These are phyloP conservation scores for Ogataea nonfermentans DNA, from an alignment of 805 yeast genomes.

Conservation along the genomic window DNA sequence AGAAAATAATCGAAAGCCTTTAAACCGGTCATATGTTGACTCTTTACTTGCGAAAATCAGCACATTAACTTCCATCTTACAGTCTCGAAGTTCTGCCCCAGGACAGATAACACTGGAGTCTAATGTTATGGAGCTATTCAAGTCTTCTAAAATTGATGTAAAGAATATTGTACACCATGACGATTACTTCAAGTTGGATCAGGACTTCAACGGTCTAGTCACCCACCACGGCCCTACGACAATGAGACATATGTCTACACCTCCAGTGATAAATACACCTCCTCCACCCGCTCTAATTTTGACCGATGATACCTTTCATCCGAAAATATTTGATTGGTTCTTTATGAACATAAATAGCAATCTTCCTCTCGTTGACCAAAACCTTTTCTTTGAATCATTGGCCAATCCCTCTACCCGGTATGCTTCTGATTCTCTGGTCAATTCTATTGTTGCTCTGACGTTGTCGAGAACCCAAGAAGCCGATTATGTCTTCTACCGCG, in stretches of 20 bases:
- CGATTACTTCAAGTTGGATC: slow-evolving; percentile 1
- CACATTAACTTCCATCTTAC: not conserved
- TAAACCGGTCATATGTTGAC: not conserved
- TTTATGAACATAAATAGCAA: not conserved
- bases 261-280: slow-evolving; percentile 1
- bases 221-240: slow-evolving; percentile 4
- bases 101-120: not conserved
- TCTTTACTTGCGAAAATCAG: not conserved
- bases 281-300: not conserved
- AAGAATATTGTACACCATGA: slow-evolving; percentile 1
- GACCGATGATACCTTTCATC: not conserved
- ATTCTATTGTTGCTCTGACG: not conserved
- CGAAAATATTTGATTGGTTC: not conserved
- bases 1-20: slow-evolving; percentile 2
- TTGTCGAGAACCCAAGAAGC: not conserved
- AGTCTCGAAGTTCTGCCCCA: not conserved
- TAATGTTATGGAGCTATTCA: not conserved
- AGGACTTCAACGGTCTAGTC: slow-evolving; percentile 3
- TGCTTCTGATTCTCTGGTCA: slow-evolving; percentile 1
- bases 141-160: not conserved
- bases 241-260: slow-evolving; percentile 1
- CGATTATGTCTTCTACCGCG: not conserved
- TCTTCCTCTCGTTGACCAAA: slow-evolving; percentile 1
- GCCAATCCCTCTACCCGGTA: not conserved
- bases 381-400: not conserved